phyloP scores from a whole-genome alignment of 2,329 filamentous ascomycete genomes.

The Calonectria hongkongensis region DNA sequence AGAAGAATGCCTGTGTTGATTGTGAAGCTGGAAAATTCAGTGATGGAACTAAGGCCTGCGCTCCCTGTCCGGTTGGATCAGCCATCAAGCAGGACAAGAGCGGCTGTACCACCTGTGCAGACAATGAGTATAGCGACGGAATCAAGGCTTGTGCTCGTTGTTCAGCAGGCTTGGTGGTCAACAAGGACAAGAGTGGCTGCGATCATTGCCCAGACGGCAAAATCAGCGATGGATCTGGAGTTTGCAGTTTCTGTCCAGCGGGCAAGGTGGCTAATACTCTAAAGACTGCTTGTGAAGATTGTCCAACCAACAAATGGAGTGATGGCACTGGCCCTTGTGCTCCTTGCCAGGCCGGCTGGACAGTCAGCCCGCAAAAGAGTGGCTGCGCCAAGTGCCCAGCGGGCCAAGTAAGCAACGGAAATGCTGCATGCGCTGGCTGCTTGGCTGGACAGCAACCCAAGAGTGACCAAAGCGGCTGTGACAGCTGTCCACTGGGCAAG shows the following conservation, averaged over 20 bases:
- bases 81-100: background rate
- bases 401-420: background rate
- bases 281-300: background rate
- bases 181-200: background rate
- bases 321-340: background rate
- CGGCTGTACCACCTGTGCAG: background rate
- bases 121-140: background rate
- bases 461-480: background rate
- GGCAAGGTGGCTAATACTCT: background rate
- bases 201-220: background rate
- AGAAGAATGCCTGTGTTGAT: background rate
- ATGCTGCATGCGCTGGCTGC: background rate
- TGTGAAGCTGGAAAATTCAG: background rate
- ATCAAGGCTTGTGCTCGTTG: background rate
- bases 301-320: background rate
- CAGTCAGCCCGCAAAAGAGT: background rate
- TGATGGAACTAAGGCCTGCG: background rate
- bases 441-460: background rate
- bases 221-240: slow-evolving; percentile 1
- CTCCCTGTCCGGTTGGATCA: background rate
- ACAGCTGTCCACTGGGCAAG: background rate
- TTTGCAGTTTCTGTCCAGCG: background rate
- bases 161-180: background rate
- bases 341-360: background rate
- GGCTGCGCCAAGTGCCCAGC: background rate